These are phyloP conservation scores for Laburnicola sp. DNA, from an alignment of 2,329 filamentous ascomycete species.

Conservation along the genomic window DNA sequence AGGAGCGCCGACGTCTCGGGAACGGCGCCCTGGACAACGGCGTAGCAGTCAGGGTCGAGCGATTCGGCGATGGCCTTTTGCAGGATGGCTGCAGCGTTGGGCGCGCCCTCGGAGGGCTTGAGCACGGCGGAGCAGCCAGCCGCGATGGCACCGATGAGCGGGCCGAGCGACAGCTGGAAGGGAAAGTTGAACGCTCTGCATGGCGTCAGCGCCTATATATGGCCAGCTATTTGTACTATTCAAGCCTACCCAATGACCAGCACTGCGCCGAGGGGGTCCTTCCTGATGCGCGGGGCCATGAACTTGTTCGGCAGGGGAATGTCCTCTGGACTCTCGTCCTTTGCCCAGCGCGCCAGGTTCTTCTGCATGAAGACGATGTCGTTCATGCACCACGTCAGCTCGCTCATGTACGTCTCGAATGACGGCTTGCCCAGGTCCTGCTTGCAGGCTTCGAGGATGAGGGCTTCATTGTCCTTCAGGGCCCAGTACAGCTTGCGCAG, in stretches of 20 bases:
- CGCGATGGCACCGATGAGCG: conserved; percentile 85
- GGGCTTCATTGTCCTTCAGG: conserved; percentile 73
- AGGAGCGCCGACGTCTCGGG: conserved; percentile 80
- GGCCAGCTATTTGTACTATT: no score
- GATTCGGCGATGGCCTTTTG: conserved; percentile 74
- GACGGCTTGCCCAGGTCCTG: conserved; percentile 77
- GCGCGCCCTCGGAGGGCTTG: conserved; percentile 86
- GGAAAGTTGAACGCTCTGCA: conserved; percentile 87
- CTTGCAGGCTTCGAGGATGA: conserved; percentile 73
- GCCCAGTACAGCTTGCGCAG: conserved; percentile 96
- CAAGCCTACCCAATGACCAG: conserved; percentile 73
- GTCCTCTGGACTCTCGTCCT: conserved; percentile 75
- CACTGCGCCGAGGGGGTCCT: conserved; percentile 82
- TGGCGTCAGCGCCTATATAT: not conserved
- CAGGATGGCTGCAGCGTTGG: conserved; percentile 75
- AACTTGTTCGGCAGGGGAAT: conserved; percentile 69
- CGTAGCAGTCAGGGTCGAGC: conserved; percentile 77
- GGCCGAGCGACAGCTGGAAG: conserved; percentile 75
- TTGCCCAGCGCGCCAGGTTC: conserved; percentile 78
- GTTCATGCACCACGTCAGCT: conserved; percentile 77
- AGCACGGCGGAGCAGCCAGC: conserved; percentile 87
- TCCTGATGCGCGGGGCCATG: conserved; percentile 74
- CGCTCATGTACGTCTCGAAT: conserved; percentile 73
- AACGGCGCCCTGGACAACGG: conserved; percentile 77
- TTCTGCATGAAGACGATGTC: conserved; percentile 79